A percentile compares a stretch with the other conserved stretches of the same genome.
Conservation (phyloP, 2,329 filamentous ascomycete species). For the Beauveria brongniartii region DNA sequence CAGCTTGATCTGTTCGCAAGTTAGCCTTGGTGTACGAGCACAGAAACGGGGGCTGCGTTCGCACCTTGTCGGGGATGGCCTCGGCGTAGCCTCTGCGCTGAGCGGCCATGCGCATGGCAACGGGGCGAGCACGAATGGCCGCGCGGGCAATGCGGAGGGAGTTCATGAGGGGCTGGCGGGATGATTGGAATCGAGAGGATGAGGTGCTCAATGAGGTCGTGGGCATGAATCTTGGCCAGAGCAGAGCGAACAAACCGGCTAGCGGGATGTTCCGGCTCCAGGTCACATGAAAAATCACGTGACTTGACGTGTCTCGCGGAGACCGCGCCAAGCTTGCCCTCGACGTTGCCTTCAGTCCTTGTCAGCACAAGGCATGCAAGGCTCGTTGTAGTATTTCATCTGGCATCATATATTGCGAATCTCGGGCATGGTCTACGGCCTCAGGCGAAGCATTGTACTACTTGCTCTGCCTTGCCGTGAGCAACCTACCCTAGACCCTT, state of each 20-base stretch:
- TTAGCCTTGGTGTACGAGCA: conserved; percentile 17
- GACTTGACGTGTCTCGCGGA: conserved; percentile 8
- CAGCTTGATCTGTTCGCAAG: conserved; percentile 69
- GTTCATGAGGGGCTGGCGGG: conserved; percentile 63
- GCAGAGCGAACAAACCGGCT: conserved; percentile 32
- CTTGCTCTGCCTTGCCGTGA: not conserved
- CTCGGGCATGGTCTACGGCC: no score
- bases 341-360: no score
- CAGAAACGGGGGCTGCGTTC: conserved; percentile 17
- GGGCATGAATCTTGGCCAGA: conserved; percentile 40
- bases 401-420: no score
- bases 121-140: conserved; percentile 76
- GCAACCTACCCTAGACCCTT: not conserved
- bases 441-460: no score
- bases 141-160: conserved; percentile 85
- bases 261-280: conserved; percentile 30
- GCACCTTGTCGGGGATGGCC: conserved; percentile 71
- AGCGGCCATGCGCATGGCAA: conserved; percentile 64
- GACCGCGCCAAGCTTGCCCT: no score
- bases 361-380: no score
- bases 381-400: no score
- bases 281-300: conserved; percentile 27
- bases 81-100: conserved; percentile 90
- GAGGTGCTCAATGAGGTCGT: conserved; percentile 34
- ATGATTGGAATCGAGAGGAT: conserved; percentile 43